Percentiles rank a stretch among this genome's conserved stretches.
Conservation (phyloP, 2,329 filamentous ascomycete genomes). For the Aspergillus cejpii region DNA sequence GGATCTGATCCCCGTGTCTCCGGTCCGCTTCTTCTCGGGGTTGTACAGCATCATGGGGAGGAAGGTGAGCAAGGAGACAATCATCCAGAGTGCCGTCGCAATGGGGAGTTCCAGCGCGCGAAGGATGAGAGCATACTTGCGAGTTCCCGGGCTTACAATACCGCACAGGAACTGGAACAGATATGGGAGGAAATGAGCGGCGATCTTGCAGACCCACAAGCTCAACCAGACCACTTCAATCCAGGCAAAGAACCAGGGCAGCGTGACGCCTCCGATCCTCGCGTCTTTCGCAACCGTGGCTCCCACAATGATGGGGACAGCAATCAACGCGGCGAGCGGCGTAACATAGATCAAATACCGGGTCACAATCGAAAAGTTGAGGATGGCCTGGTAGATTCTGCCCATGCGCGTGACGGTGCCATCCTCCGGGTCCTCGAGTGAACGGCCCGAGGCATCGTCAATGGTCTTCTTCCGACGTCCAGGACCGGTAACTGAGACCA, state of each 20-base stretch:
- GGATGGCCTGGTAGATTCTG: slow-evolving; percentile 53
- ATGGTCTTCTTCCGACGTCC: slow-evolving; percentile 32
- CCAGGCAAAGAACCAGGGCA: slow-evolving; percentile 60
- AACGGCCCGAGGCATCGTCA: slow-evolving; percentile 27
- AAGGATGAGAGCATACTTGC: slow-evolving; percentile 57
- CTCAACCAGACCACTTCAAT: slow-evolving; percentile 59
- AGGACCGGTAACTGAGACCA: slow-evolving; percentile 21
- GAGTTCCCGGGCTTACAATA: slow-evolving; percentile 57
- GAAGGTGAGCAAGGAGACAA: slow-evolving; percentile 56
- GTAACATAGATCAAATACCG: slow-evolving; percentile 58
- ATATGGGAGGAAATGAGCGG: slow-evolving; percentile 53
- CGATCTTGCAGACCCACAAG: slow-evolving; percentile 56
- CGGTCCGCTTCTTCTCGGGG: slow-evolving; percentile 28
- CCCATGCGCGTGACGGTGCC: slow-evolving; percentile 55
- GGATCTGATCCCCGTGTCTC: slow-evolving; percentile 30
- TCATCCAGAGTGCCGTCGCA: slow-evolving; percentile 54
- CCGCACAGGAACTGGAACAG: slow-evolving; percentile 57
- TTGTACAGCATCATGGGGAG: slow-evolving; percentile 46
- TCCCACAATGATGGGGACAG: slow-evolving; percentile 58
- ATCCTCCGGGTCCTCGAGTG: slow-evolving; percentile 42
- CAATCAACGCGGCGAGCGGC: slow-evolving; percentile 52
- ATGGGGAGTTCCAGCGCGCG: slow-evolving; percentile 54
- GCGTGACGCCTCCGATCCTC: slow-evolving; percentile 50
- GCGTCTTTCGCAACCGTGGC: slow-evolving; percentile 45
- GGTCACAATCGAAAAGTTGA: slow-evolving; percentile 57